Percentiles rank a stretch among this genome's conserved stretches.
These are phyloP conservation scores for Mortierella sp. DNA, from an alignment of 371 early-diverging fungal species.

Conservation along the genomic window DNA sequence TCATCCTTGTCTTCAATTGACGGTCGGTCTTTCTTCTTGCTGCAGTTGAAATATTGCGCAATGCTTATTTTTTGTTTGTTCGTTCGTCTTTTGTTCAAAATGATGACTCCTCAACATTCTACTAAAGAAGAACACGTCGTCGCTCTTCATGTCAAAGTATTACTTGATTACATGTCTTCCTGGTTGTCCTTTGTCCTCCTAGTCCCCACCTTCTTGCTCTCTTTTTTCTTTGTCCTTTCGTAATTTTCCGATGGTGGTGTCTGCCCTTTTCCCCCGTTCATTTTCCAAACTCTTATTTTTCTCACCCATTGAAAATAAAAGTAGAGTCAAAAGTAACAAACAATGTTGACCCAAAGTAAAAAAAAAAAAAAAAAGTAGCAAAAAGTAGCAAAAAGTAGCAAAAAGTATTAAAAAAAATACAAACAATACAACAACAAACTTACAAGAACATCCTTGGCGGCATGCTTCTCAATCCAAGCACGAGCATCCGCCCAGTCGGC, in stretches of 20 bases:
- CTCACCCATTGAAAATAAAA: conserved; percentile 1
- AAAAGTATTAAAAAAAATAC: background rate
- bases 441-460: conserved; percentile 89
- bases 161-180: background rate
- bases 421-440: conserved; percentile 19
- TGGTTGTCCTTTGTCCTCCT: background rate
- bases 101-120: background rate
- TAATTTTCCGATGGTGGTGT: background rate
- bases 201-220: background rate
- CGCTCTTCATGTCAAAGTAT: background rate
- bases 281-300: background rate
- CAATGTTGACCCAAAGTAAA: background rate
- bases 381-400: background rate
- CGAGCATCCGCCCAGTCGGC: conserved; percentile 89
- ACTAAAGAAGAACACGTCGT: background rate
- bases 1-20: background rate
- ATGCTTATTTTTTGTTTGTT: background rate
- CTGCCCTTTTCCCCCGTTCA: background rate
- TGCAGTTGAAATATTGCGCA: too few species aligned
- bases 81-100: background rate
- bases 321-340: background rate
- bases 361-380: background rate
- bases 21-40: background rate
- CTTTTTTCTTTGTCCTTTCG: background rate
- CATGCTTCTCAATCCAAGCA: conserved; percentile 91